phyloP scores from a whole-genome alignment of 108 stramenopile species.

The Skeletonema grethae region DNA sequence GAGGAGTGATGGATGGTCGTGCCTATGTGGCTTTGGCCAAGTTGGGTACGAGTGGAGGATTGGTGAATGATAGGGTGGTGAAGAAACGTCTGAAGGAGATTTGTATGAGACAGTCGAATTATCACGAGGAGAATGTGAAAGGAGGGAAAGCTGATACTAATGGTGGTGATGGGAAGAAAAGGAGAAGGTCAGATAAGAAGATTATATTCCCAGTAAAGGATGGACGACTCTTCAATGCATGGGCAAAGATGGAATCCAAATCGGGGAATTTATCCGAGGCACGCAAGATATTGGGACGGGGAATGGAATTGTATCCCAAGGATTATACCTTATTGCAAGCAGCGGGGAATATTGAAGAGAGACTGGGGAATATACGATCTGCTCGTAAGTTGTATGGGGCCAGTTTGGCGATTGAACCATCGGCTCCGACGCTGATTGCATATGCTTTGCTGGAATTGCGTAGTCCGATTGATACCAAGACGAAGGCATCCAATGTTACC shows the following conservation, averaged over 20 bases:
- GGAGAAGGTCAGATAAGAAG: slow-evolving; percentile 1
- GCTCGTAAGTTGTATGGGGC: slow-evolving; percentile 70
- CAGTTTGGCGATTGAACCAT: slow-evolving; percentile 66
- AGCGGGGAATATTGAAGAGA: slow-evolving; percentile 86
- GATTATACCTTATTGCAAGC: slow-evolving; percentile 76
- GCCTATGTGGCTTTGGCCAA: slow-evolving; percentile 80
- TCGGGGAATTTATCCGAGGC: slow-evolving; percentile 52
- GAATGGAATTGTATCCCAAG: slow-evolving; percentile 62
- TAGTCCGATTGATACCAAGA: slow-evolving; percentile 45
- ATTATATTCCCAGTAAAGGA: slow-evolving; percentile 49
- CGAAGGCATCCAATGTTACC: slow-evolving; percentile 45
- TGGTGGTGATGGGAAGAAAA: background rate
- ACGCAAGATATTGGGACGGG: slow-evolving; percentile 60
- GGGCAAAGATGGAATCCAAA: slow-evolving; percentile 79
- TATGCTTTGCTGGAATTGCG: slow-evolving; percentile 76
- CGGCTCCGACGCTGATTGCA: slow-evolving; percentile 81
- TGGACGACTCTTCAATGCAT: slow-evolving; percentile 84
- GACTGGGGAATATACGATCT: slow-evolving; percentile 63
- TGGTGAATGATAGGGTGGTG: slow-evolving; percentile 34
- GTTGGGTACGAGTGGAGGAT: slow-evolving; percentile 55
- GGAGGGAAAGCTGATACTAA: slow-evolving; percentile 24
- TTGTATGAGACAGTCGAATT: slow-evolving; percentile 37
- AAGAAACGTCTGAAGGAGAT: slow-evolving; percentile 41
- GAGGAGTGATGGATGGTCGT: slow-evolving; percentile 45
- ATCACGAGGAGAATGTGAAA: slow-evolving; percentile 22